phyloP scores from a whole-genome alignment of 2,329 filamentous ascomycete genomes.

The Rhynchosporium graminicola region DNA sequence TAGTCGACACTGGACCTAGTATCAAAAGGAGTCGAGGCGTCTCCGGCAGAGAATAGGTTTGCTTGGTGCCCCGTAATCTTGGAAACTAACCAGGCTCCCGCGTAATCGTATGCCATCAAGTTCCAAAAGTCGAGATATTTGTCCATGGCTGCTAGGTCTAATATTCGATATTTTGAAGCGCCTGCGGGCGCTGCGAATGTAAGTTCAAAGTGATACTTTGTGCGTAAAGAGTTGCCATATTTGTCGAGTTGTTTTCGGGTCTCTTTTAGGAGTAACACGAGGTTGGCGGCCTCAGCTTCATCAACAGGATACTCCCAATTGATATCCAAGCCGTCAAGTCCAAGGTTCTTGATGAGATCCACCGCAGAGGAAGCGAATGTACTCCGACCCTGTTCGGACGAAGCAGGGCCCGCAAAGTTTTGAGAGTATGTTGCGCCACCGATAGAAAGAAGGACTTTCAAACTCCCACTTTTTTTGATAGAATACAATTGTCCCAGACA shows the following conservation, averaged over 20 bases:
- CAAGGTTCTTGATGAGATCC: constrained; percentile 23
- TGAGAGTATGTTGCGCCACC: constrained; percentile 80
- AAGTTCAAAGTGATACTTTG: constrained; percentile 52
- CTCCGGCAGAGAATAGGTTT: constrained; percentile 61
- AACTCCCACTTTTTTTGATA: constrained; percentile 77
- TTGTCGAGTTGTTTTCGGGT: constrained; percentile 50
- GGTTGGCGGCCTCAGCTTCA: too few species aligned
- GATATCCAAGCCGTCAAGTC: constrained; percentile 12
- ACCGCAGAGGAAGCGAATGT: constrained; percentile 26
- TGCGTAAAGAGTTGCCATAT: constrained; percentile 42
- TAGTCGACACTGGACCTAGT: constrained; percentile 63
- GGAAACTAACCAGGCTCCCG: constrained; percentile 46
- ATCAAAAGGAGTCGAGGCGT: constrained; percentile 68
- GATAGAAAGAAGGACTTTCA: constrained; percentile 78
- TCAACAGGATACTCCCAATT: too few species aligned
- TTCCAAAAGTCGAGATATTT: constrained; percentile 55
- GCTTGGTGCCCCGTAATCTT: constrained; percentile 55
- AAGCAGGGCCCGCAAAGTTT: constrained; percentile 69
- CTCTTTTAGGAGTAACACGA: constrained; percentile 19
- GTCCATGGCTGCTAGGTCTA: constrained; percentile 51
- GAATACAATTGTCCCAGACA: constrained; percentile 79
- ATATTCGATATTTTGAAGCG: constrained; percentile 49
- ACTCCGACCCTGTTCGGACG: constrained; percentile 50
- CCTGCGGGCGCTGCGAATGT: constrained; percentile 53
- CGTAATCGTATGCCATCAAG: constrained; percentile 62